Evolutionary conservation across 129 eudicot genomes (phyloP), one percentile per base, ranked within the genome.

Genomic region (Flaveria trinervia): DNA sequence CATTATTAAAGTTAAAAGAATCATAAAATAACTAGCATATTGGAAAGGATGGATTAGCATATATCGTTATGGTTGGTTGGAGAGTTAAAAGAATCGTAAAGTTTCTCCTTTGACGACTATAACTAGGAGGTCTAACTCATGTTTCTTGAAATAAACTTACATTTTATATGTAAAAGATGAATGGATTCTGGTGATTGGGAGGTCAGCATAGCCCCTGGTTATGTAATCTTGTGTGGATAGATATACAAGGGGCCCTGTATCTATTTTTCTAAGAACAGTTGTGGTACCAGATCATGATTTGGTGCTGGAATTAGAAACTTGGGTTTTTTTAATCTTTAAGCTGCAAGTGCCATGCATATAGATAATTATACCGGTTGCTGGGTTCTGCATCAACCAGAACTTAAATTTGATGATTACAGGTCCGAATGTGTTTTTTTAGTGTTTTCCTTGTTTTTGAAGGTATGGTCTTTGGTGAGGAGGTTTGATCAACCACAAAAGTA

Each of bases 401-500:
- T 26, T 30, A 68, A 60, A 20, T 13, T 57, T 62, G 45, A 61
- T 44, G 55, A 76, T 48, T 72, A 79, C 22, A 33, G 59, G 69
- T 46, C 18, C 20, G 30, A 15, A 78, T 17, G 9, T 20, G 15
- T 60, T 49, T 45, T 76, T 45, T 76, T n/a, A 12, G 74, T 76
- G 60, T 61, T 69, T 46, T 57, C 43, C 55, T 28, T 66, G 57
- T 67, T 43, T 61, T 67, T 22, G 50, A 64, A 93, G 98, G 98
- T 93, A 44, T 93, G 98, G 98, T 93, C 98, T 36, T 64, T 93
- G 85, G 98, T 93, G 71, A 85, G 98, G 91, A 88, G 96, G 76
- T 93, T 93, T 80, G 98, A 93, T 89, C 83, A 93, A 84, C 98
- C 98, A 28, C 98, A 93, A 43, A 90, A 86, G 87, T 93, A 93